phyloP scores from a whole-genome alignment of 1,139 yeast genomes.

The Pichia sorboxylosa region DNA sequence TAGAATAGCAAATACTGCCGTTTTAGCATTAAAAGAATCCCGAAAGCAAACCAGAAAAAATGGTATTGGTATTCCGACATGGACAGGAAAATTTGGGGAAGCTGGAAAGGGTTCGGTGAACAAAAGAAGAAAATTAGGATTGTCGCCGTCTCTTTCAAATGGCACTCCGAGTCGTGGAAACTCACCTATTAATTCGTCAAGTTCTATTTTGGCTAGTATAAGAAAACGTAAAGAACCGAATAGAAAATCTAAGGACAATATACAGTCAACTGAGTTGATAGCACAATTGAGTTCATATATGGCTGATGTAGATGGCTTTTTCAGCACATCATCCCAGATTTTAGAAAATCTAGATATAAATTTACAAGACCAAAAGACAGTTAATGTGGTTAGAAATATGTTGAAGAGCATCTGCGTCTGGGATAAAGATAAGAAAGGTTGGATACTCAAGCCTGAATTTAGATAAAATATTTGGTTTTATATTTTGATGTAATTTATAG shows the following conservation, averaged over 20 bases:
- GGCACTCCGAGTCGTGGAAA: neutral
- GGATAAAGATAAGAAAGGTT: slow-evolving; percentile 44
- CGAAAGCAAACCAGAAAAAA: slow-evolving; percentile 51
- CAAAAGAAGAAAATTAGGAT: neutral
- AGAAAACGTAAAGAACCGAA: slow-evolving; percentile 14
- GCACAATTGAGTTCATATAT: slow-evolving; percentile 24
- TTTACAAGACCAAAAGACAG: slow-evolving; percentile 42
- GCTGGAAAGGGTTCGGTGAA: slow-evolving; percentile 40
- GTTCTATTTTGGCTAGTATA: slow-evolving; percentile 28
- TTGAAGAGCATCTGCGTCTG: slow-evolving; percentile 59
- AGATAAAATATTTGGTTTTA: too few relatives aligned
- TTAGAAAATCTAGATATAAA: slow-evolving; percentile 37
- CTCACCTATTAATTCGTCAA: slow-evolving; percentile 12
- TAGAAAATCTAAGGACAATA: neutral
- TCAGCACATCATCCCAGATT: slow-evolving; percentile 49
- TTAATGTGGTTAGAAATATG: slow-evolving; percentile 56
- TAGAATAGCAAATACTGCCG: slow-evolving; percentile 66
- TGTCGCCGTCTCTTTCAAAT: neutral
- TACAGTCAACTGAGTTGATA: slow-evolving; percentile 18
- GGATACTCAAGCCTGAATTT: slow-evolving; percentile 57
- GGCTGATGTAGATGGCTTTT: slow-evolving; percentile 27
- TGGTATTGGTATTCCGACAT: slow-evolving; percentile 78
- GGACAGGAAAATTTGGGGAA: slow-evolving; percentile 88
- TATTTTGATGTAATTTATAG: neutral
- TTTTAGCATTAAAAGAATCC: slow-evolving; percentile 58